Percentiles rank a stretch among this genome's conserved stretches.
phyloP scores from a whole-genome alignment of 1,139 yeast genomes.

The Debaryomyces nepalensis region DNA sequence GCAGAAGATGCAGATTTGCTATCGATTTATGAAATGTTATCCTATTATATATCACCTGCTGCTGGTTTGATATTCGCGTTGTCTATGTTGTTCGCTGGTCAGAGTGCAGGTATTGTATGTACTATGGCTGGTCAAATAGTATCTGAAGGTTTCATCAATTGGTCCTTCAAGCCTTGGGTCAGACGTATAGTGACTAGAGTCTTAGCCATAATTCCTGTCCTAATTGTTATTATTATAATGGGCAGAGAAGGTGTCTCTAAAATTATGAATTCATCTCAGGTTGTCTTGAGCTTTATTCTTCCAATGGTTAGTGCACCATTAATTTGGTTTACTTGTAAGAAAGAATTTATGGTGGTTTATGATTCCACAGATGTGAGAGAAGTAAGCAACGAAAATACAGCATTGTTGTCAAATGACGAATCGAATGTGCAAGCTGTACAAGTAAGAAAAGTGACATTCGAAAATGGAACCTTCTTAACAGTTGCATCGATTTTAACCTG shows the following conservation, averaged over 20 bases:
- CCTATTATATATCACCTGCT: conserved; percentile 62
- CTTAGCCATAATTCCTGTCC: conserved; percentile 73
- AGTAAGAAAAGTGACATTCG: conserved; percentile 45
- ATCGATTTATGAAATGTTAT: conserved; percentile 70
- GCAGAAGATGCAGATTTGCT: conserved; percentile 73
- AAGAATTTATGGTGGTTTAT: conserved; percentile 60
- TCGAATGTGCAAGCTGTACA: conserved; percentile 13
- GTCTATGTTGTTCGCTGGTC: conserved; percentile 76
- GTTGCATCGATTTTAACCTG: conserved; percentile 65
- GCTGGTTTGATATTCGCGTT: conserved; percentile 77
- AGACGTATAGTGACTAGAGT: conserved; percentile 73
- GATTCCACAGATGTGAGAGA: conserved; percentile 23
- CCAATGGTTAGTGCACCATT: conserved; percentile 81
- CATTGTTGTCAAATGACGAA: conserved; percentile 18
- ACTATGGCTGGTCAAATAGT: conserved; percentile 84
- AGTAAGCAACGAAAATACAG: conserved; percentile 22
- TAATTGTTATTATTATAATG: conserved; percentile 62
- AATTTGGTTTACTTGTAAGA: conserved; percentile 67
- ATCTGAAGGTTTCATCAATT: conserved; percentile 76
- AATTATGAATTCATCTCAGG: conserved; percentile 76
- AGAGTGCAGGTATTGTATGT: conserved; percentile 81
- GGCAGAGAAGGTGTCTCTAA: conserved; percentile 74
- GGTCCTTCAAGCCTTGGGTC: conserved; percentile 72
- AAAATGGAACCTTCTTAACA: conserved; percentile 65
- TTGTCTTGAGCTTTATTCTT: conserved; percentile 66